phyloP scores from a whole-genome alignment of 441 rosid species.

The Jatropha podagrica region DNA sequence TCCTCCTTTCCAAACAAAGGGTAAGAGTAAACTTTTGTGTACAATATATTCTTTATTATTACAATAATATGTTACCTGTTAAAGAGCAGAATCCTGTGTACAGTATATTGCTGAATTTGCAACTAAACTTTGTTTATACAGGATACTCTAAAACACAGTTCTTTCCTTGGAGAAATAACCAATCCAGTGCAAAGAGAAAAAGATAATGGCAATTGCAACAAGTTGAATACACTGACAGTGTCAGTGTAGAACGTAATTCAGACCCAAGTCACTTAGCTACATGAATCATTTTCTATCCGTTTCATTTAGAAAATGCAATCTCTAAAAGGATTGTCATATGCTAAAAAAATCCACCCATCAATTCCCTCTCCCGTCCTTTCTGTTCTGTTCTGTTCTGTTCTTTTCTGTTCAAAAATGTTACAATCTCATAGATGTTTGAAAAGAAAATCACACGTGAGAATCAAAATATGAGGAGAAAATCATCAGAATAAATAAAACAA shows the following conservation, averaged over 20 bases:
- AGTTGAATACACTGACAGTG: no score
- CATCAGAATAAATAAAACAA: background rate
- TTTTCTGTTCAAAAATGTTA: background rate
- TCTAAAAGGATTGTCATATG: no score
- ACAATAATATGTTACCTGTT: background rate
- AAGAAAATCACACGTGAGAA: background rate
- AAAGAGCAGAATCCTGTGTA: background rate
- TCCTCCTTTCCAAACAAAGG: no score
- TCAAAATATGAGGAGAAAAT: background rate
- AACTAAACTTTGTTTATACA: background rate
- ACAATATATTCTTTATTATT: no score
- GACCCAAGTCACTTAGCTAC: no score
- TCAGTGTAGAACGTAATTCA: no score
- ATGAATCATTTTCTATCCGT: no score
- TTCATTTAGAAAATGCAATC: background rate
- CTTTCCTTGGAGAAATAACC: background rate
- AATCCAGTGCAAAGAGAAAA: no score
- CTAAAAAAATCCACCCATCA: background rate
- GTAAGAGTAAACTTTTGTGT: no score
- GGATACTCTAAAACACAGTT: background rate
- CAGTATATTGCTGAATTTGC: background rate
- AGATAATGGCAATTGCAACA: background rate
- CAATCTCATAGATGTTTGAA: background rate
- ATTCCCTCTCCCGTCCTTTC: background rate
- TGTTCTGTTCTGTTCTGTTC: background rate